phyloP scores from a whole-genome alignment of 495 filamentous ascomycete genomes.

The Aspergillus leporis region DNA sequence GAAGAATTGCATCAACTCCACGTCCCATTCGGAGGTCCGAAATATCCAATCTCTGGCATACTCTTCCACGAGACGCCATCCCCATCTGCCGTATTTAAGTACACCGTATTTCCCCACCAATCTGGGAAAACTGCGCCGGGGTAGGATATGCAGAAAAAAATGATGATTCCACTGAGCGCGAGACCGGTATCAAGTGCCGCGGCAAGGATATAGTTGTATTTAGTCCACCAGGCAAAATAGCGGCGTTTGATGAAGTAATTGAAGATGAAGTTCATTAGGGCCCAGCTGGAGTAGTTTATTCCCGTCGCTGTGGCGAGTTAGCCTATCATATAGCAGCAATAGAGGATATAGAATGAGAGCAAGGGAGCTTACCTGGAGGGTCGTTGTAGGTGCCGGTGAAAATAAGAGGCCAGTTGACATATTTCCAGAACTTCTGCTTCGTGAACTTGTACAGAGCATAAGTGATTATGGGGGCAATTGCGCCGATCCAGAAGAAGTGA shows the following conservation, averaged over 20 bases:
- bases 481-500: slow-evolving; percentile 40
- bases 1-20: slow-evolving; percentile 28
- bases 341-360: not conserved
- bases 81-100: slow-evolving; percentile 47
- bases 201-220: slow-evolving; percentile 26
- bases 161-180: slow-evolving; percentile 31
- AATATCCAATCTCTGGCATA: slow-evolving; percentile 46
- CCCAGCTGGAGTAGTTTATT: slow-evolving; percentile 52
- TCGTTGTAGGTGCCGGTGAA: slow-evolving; percentile 48
- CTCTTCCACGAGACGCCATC: slow-evolving; percentile 40
- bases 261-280: slow-evolving; percentile 48
- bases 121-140: slow-evolving; percentile 38
- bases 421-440: slow-evolving; percentile 34
- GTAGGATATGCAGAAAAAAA: slow-evolving; percentile 29
- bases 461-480: slow-evolving; percentile 31
- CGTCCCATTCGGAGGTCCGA: slow-evolving; percentile 46
- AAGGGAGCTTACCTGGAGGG: slow-evolving; percentile 30
- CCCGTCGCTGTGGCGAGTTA: slow-evolving; percentile 37
- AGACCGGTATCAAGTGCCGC: slow-evolving; percentile 35
- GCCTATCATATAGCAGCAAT: not conserved
- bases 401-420: slow-evolving; percentile 48
- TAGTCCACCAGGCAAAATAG: slow-evolving; percentile 37
- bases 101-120: slow-evolving; percentile 46
- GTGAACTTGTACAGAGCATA: slow-evolving; percentile 39
- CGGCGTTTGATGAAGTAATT: slow-evolving; percentile 39